Evolutionary conservation across 805 yeast species (phyloP).

Genomic region (Starmera caribaea): DNA sequence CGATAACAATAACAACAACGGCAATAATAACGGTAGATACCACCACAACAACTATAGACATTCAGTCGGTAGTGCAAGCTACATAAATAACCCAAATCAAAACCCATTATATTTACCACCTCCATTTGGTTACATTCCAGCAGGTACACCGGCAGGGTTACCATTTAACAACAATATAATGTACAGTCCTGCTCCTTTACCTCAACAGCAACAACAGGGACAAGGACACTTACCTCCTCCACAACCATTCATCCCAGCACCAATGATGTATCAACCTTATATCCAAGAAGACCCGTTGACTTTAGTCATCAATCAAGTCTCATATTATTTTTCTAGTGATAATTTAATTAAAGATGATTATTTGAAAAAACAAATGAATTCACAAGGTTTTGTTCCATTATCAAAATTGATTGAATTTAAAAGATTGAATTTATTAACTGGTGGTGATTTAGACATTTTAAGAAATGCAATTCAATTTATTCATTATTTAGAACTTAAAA

Average conservation of each 20-base stretch:
- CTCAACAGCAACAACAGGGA: not conserved
- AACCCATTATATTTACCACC: not conserved
- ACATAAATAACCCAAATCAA: slow-evolving; percentile 3
- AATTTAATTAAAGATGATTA: slow-evolving; percentile 78
- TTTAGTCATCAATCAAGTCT: slow-evolving; percentile 49
- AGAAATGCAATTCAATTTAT: slow-evolving; percentile 7
- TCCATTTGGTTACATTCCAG: slow-evolving; percentile 6
- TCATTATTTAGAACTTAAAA: slow-evolving; percentile 20
- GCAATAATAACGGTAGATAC: slow-evolving; percentile 2
- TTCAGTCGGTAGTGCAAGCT: slow-evolving; percentile 7
- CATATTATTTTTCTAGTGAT: slow-evolving; percentile 83
- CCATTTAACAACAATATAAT: not conserved
- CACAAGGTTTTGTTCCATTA: slow-evolving; percentile 64
- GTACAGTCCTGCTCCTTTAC: not conserved
- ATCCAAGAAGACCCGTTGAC: slow-evolving; percentile 12
- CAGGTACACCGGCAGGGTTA: not conserved
- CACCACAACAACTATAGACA: slow-evolving; percentile 10
- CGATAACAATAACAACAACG: slow-evolving; percentile 7
- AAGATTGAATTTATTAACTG: slow-evolving; percentile 57
- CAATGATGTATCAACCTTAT: slow-evolving; percentile 1
- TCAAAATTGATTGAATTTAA: slow-evolving; percentile 56
- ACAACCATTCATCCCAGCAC: too few relatives aligned
- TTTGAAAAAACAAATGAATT: slow-evolving; percentile 73
- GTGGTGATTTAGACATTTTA: slow-evolving; percentile 37
- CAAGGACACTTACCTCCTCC: not conserved